Evolutionary conservation across 2,329 filamentous ascomycete species (phyloP).

Genomic region (Epichloe uncinata): DNA sequence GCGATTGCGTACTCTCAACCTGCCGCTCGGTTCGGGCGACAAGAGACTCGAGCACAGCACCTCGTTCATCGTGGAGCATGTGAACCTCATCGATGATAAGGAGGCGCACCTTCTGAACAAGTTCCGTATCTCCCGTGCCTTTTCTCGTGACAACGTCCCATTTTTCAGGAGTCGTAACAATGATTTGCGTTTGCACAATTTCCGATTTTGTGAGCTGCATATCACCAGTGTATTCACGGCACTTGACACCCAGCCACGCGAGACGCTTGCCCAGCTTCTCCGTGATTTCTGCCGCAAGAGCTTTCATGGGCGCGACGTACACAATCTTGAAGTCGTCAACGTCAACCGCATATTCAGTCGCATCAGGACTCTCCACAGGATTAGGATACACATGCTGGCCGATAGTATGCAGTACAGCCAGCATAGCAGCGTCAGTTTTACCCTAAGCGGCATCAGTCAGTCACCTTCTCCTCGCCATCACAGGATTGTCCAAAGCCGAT

Average conservation of each 20-base stretch:
- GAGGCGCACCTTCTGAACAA: constrained; percentile 91
- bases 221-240: constrained; percentile 89
- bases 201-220: constrained; percentile 98
- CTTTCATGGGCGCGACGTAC: constrained; percentile 98
- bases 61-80: constrained; percentile 97
- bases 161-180: constrained; percentile 97
- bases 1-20: constrained; percentile 92
- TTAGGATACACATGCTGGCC: constrained; percentile 73
- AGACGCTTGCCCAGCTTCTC: constrained; percentile 86
- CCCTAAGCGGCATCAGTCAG: constrained; percentile 31
- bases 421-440: constrained; percentile 97
- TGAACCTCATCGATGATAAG: constrained; percentile 98
- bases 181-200: constrained; percentile 91
- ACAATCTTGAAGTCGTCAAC: constrained; percentile 93
- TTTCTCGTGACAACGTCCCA: constrained; percentile 98
- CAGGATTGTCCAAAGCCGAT: background rate
- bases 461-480: background rate
- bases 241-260: constrained; percentile 84
- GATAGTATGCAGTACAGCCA: constrained; percentile 84
- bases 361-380: constrained; percentile 58
- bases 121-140: constrained; percentile 90
- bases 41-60: constrained; percentile 88
- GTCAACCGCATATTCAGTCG: constrained; percentile 69
- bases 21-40: constrained; percentile 91
- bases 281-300: constrained; percentile 88